phyloP scores from a whole-genome alignment of 2,329 filamentous ascomycete genomes.

The Penicillium sp. region DNA sequence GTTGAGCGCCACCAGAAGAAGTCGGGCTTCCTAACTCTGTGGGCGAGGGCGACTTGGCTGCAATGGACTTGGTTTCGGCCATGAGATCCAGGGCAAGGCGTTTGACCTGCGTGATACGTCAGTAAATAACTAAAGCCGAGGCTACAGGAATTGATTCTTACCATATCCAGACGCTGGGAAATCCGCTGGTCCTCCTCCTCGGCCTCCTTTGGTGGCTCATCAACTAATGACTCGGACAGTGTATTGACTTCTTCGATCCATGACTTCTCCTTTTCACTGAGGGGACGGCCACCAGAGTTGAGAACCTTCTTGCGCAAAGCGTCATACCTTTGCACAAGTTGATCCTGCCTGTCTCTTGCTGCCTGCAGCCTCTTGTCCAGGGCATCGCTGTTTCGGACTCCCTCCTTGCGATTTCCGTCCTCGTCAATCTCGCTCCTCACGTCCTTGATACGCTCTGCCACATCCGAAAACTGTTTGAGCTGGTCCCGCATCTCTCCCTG shows the following conservation, averaged over 20 bases:
- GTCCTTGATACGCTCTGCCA: constrained; percentile 43
- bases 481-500: constrained; percentile 46
- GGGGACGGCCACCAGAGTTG: constrained; percentile 40
- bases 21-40: constrained; percentile 27
- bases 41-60: constrained; percentile 25
- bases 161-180: constrained; percentile 37
- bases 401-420: constrained; percentile 31
- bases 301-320: constrained; percentile 41
- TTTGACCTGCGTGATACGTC: constrained; percentile 34
- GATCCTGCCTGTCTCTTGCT: constrained; percentile 38
- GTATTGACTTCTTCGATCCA: constrained; percentile 44
- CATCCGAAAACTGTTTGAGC: constrained; percentile 42
- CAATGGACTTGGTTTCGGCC: constrained; percentile 33
- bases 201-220: constrained; percentile 12
- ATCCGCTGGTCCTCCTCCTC: constrained; percentile 26
- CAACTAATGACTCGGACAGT: constrained; percentile 35
- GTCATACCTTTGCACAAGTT: constrained; percentile 42
- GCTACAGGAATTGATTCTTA: constrained; percentile 21
- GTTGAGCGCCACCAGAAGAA: constrained; percentile 27
- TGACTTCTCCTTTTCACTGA: constrained; percentile 44
- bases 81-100: constrained; percentile 36
- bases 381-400: constrained; percentile 29
- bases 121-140: constrained; percentile 2
- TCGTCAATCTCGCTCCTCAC: constrained; percentile 38
- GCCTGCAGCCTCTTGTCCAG: constrained; percentile 40